phyloP scores from a whole-genome alignment of 2,329 filamentous ascomycete genomes.

The Microdochium paspali region DNA sequence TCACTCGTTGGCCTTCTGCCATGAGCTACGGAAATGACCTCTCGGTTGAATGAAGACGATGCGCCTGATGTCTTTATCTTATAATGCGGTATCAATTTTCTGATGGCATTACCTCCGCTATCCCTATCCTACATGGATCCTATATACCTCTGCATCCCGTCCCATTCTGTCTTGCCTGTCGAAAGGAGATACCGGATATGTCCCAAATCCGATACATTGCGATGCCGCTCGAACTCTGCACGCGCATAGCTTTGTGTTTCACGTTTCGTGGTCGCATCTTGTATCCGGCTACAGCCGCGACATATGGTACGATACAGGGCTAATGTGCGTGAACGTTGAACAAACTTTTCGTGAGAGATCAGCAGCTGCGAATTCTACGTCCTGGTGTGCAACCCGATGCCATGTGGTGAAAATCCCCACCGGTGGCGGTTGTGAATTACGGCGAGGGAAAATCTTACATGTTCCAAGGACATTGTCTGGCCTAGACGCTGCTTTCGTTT shows the following conservation, averaged over 20 bases:
- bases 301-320: slow-evolving; percentile 50
- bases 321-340: slow-evolving; percentile 45
- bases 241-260: slow-evolving; percentile 49
- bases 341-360: slow-evolving; percentile 24
- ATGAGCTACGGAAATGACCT: no score
- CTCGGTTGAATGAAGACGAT: no score
- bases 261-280: slow-evolving; percentile 37
- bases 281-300: slow-evolving; percentile 42
- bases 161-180: slow-evolving; percentile 57
- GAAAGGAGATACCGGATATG: slow-evolving; percentile 56
- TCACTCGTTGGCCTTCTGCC: neutral
- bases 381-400: no score
- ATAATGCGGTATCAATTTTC: no score
- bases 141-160: slow-evolving; percentile 50
- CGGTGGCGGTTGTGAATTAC: no score
- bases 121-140: slow-evolving; percentile 28
- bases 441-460: slow-evolving; percentile 31
- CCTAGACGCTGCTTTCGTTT: slow-evolving; percentile 23
- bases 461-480: slow-evolving; percentile 44
- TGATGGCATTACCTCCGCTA: neutral
- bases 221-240: slow-evolving; percentile 52
- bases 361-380: neutral
- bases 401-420: no score
- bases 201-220: slow-evolving; percentile 41
- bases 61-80: neutral